Conservation (phyloP, 352 stramenopile genomes). For the Globisporangium cystogenes region DNA sequence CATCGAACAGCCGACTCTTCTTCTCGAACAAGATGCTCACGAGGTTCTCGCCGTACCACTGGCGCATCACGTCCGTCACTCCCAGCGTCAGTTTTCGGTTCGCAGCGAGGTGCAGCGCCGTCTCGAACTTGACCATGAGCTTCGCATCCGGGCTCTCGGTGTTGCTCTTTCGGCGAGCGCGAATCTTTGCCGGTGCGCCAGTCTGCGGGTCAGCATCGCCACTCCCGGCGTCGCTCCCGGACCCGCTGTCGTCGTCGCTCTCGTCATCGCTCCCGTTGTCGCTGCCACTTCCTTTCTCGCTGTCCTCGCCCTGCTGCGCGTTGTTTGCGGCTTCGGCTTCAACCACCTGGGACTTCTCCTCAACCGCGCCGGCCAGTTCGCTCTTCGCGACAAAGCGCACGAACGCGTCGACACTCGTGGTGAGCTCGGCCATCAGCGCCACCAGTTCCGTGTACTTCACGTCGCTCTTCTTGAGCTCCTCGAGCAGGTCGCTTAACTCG, state of each 20-base stretch:
- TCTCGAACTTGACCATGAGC: constrained; percentile 29
- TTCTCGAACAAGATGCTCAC: constrained; percentile 45
- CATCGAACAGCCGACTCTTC: constrained; percentile 23
- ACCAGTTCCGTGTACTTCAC: constrained; percentile 35
- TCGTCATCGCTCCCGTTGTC: constrained; percentile 13
- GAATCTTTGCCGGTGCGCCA: neutral
- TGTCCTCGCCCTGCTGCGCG: neutral
- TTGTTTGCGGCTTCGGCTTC: neutral
- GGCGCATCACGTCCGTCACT: constrained; percentile 17
- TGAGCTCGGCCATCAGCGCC: constrained; percentile 44
- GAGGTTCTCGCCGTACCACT: constrained; percentile 55
- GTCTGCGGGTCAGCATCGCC: neutral
- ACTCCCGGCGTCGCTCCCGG: neutral
- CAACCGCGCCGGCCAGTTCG: neutral
- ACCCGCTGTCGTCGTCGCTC: constrained; percentile 6
- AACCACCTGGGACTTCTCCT: constrained; percentile 1
- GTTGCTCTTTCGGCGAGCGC: neutral
- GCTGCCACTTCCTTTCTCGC: constrained; percentile 4
- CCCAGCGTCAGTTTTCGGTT: constrained; percentile 33
- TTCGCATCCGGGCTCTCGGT: constrained; percentile 8
- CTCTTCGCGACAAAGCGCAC: constrained; percentile 13
- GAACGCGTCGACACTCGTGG: constrained; percentile 25
- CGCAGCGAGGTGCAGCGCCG: constrained; percentile 46
- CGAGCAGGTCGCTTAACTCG: constrained; percentile 30
- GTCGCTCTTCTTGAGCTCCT: constrained; percentile 31